phyloP scores from a whole-genome alignment of 78 protist genomes.

The Anaeramoeba flamelloides region DNA sequence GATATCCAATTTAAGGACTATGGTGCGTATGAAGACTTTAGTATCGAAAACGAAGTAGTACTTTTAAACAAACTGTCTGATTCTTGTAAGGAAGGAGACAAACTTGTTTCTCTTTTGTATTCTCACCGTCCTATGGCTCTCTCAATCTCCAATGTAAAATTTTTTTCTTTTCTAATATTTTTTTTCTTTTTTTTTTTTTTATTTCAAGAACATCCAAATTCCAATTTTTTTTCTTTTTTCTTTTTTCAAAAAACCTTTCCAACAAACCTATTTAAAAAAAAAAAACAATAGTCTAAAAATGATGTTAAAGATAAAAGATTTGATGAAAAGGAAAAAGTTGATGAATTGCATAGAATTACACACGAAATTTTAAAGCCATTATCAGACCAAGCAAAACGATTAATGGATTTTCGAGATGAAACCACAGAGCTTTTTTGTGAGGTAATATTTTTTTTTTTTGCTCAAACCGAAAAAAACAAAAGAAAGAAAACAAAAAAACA shows the following conservation, averaged over 20 bases:
- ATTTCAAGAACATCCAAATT: background rate
- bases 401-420: background rate
- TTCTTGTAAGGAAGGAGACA: too few species aligned
- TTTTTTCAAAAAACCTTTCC: background rate
- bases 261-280: background rate
- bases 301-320: too few species aligned
- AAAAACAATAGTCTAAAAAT: too few species aligned
- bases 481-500: too few species aligned
- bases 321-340: too few species aligned
- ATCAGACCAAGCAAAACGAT: background rate
- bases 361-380: background rate
- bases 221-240: background rate
- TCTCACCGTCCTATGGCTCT: too few species aligned
- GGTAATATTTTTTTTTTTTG: too few species aligned
- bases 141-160: background rate
- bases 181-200: background rate
- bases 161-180: background rate
- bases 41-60: background rate
- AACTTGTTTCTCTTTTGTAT: too few species aligned
- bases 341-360: background rate
- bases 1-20: background rate
- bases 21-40: background rate
- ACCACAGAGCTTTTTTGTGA: background rate
- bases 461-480: too few species aligned
- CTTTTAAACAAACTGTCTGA: too few species aligned